These are phyloP conservation scores for Zea mays DNA, from an alignment of 176 grass and related monocot species.

Conservation along the genomic window DNA sequence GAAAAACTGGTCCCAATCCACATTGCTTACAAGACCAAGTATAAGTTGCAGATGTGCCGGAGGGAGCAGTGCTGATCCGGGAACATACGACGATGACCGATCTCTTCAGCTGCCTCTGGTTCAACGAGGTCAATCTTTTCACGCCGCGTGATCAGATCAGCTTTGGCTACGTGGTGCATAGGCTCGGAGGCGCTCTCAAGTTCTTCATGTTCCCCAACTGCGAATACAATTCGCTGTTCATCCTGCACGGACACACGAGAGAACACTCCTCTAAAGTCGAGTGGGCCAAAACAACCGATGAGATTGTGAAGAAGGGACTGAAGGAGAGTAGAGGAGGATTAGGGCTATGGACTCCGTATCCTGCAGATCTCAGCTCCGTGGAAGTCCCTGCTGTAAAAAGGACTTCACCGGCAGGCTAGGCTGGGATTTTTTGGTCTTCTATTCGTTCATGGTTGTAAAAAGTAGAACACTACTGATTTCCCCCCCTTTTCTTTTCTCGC, in stretches of 20 bases:
- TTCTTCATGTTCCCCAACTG: constrained; percentile 98
- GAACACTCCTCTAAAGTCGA: constrained; percentile 86
- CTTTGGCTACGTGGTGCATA: constrained; percentile 78
- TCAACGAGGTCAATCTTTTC: constrained; percentile 92
- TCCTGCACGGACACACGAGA: constrained; percentile 83
- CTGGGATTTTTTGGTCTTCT: not conserved
- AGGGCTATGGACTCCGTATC: constrained; percentile 74
- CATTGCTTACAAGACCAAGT: constrained; percentile 1
- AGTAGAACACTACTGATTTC: not conserved
- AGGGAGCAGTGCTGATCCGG: constrained; percentile 79
- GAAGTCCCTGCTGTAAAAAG: constrained; percentile 65
- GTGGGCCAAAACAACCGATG: constrained; percentile 80
- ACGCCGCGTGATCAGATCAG: constrained; percentile 92
- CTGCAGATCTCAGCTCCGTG: constrained; percentile 54
- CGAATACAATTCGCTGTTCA: constrained; percentile 90
- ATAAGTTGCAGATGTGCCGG: constrained; percentile 66
- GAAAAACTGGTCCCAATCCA: not conserved
- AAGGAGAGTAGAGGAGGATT: constrained; percentile 83
- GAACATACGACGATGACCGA: constrained; percentile 80
- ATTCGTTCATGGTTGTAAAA: constrained; percentile 34
- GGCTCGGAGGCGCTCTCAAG: constrained; percentile 52
- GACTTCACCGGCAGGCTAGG: constrained; percentile 70
- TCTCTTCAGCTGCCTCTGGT: constrained; percentile 85
- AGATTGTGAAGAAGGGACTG: constrained; percentile 67
- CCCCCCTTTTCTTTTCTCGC: not conserved